Conservation (phyloP, 495 filamentous ascomycete genomes). For the Pyrenopolyporus hunteri region DNA sequence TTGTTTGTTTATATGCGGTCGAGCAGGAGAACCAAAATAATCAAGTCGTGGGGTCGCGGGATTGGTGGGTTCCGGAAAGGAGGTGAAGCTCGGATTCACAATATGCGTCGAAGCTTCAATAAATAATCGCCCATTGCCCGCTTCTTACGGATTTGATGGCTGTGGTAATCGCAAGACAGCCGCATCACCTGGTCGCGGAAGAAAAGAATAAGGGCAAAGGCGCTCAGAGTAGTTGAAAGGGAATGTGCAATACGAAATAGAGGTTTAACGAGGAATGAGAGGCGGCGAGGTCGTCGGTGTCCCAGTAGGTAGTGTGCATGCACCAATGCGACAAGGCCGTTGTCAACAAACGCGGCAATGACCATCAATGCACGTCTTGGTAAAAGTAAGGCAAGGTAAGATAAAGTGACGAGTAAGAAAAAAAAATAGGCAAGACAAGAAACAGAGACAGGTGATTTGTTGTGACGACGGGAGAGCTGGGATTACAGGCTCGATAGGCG, state of each 20-base stretch:
- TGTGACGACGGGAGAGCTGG: conserved; percentile 14
- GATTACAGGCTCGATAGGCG: not conserved
- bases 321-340: conserved; percentile 32
- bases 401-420: too few species aligned
- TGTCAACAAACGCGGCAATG: conserved; percentile 40
- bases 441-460: conserved; percentile 32
- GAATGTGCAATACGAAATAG: conserved; percentile 21
- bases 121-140: conserved; percentile 1
- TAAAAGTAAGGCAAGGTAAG: conserved; percentile 16
- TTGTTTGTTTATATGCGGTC: conserved; percentile 1
- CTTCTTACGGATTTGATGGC: not conserved
- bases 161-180: not conserved
- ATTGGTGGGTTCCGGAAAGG: conserved; percentile 29
- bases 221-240: conserved; percentile 9
- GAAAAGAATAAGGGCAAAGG: conserved; percentile 26
- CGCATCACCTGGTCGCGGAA: not conserved
- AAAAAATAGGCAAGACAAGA: too few species aligned
- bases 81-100: conserved; percentile 22
- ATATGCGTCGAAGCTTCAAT: not conserved
- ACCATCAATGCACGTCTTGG: conserved; percentile 42
- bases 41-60: conserved; percentile 16
- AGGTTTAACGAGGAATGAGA: conserved; percentile 30
- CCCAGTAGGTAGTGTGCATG: conserved; percentile 29
- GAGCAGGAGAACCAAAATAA: not conserved
- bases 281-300: conserved; percentile 29